Percentiles rank a stretch among this genome's conserved stretches.
Conservation (phyloP, 2,329 filamentous ascomycete genomes). For the Penicillium sclerotigenum region DNA sequence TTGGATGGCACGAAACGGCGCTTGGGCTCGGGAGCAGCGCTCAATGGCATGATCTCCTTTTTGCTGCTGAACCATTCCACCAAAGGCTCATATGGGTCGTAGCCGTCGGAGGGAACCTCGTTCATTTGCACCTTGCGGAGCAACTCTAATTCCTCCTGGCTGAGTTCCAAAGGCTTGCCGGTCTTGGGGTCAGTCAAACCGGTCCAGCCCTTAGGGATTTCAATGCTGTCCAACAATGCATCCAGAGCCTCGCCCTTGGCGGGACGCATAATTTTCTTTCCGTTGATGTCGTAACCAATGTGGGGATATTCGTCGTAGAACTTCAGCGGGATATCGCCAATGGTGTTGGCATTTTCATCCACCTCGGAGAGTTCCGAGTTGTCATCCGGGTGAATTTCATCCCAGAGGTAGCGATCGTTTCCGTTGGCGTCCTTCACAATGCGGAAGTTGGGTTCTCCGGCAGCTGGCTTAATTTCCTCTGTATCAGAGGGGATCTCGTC, state of each 20-base stretch:
- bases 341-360: conserved; percentile 77
- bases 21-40: conserved; percentile 92
- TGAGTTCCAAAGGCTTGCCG: conserved; percentile 86
- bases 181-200: conserved; percentile 91
- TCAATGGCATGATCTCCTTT: conserved; percentile 90
- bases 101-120: conserved; percentile 80
- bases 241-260: conserved; percentile 92
- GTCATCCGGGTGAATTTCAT: conserved; percentile 90
- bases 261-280: conserved; percentile 94
- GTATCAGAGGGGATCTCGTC: conserved; percentile 51
- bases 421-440: conserved; percentile 82
- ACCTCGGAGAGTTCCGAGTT: conserved; percentile 93
- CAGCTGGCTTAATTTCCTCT: conserved; percentile 37
- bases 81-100: conserved; percentile 90
- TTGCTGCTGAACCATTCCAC: conserved; percentile 92
- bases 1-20: conserved; percentile 93
- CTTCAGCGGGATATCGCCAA: conserved; percentile 87
- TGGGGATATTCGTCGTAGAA: conserved; percentile 98
- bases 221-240: conserved; percentile 90
- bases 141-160: conserved; percentile 81
- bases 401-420: conserved; percentile 83
- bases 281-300: conserved; percentile 98
- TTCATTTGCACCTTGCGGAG: conserved; percentile 85
- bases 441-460: conserved; percentile 52
- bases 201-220: conserved; percentile 95